These are phyloP conservation scores for Solanum clarkiae DNA, from an alignment of 257 asterid species.

Conservation along the genomic window DNA sequence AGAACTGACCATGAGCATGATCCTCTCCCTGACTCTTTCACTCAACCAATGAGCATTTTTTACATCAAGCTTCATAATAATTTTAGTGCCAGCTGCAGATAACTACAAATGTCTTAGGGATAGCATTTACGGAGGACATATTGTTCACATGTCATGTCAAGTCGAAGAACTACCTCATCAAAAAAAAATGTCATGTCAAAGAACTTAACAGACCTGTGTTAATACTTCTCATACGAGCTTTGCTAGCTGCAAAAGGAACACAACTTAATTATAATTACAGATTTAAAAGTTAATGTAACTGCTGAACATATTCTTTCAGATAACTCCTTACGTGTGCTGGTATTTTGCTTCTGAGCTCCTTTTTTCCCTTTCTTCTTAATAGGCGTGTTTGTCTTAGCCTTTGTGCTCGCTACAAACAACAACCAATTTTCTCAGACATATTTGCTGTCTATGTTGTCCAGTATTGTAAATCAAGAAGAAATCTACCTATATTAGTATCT, in stretches of 20 bases:
- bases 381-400: not conserved
- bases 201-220: constrained; percentile 1
- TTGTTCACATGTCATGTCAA: not conserved
- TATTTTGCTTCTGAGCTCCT: not conserved
- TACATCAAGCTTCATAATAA: constrained; percentile 2
- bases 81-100: constrained; percentile 6
- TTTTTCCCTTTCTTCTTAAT: not conserved
- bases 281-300: not conserved
- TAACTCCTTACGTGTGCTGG: not conserved
- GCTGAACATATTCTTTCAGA: not conserved
- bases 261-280: not conserved
- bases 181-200: not conserved
- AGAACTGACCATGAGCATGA: constrained; percentile 6
- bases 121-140: not conserved
- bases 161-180: not conserved
- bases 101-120: not conserved
- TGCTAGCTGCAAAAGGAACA: constrained; percentile 2
- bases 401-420: not conserved
- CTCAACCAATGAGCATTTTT: constrained; percentile 5
- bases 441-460: not conserved
- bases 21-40: constrained; percentile 12
- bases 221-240: constrained; percentile 3
- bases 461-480: not conserved
- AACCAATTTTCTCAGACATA: not conserved
- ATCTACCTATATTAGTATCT: not conserved